Evolutionary conservation across 306 rosid genomes (phyloP).

Genomic region (Oxytropis ochrocephala): DNA sequence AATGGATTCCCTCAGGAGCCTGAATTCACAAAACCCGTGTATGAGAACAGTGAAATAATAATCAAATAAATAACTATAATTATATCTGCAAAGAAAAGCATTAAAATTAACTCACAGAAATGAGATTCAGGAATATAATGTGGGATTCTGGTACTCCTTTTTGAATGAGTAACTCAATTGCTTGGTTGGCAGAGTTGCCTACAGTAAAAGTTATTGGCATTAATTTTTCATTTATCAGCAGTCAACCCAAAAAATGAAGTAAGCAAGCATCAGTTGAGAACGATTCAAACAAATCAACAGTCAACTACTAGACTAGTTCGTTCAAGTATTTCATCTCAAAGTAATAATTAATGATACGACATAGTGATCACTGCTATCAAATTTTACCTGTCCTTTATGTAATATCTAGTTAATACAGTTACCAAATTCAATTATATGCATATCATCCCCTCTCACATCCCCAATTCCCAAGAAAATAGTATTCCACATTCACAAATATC

Average conservation of each 20-base stretch:
- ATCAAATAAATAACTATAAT: neutral
- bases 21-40: slow-evolving; percentile 22
- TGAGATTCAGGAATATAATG: slow-evolving; percentile 87
- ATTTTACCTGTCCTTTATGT: neutral
- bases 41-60: neutral
- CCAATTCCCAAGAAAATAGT: neutral
- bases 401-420: neutral
- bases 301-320: neutral
- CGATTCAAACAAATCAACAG: neutral
- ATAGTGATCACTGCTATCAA: neutral
- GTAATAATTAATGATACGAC: neutral
- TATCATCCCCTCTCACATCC: neutral
- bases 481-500: neutral
- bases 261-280: neutral
- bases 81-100: neutral
- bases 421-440: neutral
- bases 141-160: slow-evolving; percentile 95
- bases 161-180: slow-evolving; percentile 82
- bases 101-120: slow-evolving; percentile 64
- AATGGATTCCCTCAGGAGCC: slow-evolving; percentile 99
- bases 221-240: slow-evolving; percentile 16
- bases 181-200: slow-evolving; percentile 98
- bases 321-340: neutral
- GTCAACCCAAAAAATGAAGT: neutral
- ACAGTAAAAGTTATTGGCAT: slow-evolving; percentile 22